Conservation (phyloP, 495 filamentous ascomycete species). For the Trichoderma erinaceum region DNA sequence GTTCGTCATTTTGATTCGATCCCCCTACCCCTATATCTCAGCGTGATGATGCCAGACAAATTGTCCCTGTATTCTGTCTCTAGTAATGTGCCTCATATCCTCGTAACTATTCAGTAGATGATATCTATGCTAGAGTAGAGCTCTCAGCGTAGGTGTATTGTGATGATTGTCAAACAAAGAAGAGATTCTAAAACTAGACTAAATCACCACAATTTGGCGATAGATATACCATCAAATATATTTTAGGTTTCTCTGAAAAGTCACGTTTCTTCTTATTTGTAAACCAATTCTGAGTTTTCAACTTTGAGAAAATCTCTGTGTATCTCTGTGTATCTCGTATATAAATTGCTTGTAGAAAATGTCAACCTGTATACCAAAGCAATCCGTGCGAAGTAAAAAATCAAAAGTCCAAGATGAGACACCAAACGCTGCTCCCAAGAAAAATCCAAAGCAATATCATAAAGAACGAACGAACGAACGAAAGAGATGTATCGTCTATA, state of each 20-base stretch:
- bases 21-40: background rate
- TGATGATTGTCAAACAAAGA: too few relatives aligned
- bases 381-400: background rate
- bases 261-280: background rate
- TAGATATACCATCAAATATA: background rate
- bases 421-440: background rate
- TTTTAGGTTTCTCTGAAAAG: too few relatives aligned
- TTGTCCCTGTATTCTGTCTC: background rate
- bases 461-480: background rate
- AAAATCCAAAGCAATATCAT: background rate
- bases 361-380: background rate
- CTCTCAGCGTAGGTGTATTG: too few relatives aligned
- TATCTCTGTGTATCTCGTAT: background rate
- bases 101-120: background rate
- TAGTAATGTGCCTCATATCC: background rate
- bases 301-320: background rate
- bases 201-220: background rate
- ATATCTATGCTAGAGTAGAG: too few relatives aligned
- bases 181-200: too few relatives aligned
- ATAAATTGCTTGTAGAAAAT: background rate
- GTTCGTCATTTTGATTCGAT: background rate
- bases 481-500: slow-evolving; percentile 35
- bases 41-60: background rate
- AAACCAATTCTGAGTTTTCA: background rate
- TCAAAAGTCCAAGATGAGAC: background rate